Percentiles rank a stretch among this genome's conserved stretches.
These are phyloP conservation scores for Calonectria leucothoes DNA, from an alignment of 2,329 filamentous ascomycete species.

Conservation along the genomic window DNA sequence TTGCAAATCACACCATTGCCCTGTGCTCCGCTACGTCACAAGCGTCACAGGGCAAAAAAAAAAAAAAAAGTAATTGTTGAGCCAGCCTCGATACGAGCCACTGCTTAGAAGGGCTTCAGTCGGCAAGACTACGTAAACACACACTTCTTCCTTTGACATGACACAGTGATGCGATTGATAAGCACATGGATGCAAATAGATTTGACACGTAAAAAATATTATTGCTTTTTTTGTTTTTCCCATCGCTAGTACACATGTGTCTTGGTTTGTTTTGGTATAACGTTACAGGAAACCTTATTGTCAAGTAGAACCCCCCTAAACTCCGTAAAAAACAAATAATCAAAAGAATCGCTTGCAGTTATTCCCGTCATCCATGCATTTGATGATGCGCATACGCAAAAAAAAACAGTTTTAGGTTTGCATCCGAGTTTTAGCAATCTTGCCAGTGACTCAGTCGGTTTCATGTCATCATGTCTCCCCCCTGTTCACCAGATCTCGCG, in stretches of 20 bases:
- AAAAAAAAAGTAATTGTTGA: neutral
- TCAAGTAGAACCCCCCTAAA: neutral
- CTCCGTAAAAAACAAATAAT: neutral
- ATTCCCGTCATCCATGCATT: conserved; percentile 10
- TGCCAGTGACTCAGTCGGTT: neutral
- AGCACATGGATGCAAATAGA: neutral
- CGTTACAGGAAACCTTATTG: neutral
- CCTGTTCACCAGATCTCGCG: neutral
- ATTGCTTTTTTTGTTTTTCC: conserved; percentile 5
- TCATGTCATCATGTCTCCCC: neutral
- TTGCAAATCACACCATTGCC: neutral
- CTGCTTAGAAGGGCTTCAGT: neutral
- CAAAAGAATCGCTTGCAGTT: conserved; percentile 13
- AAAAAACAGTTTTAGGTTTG: neutral
- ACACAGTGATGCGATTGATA: neutral
- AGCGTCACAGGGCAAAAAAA: neutral
- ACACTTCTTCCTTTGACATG: too few species aligned
- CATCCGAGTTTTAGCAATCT: conserved; percentile 2
- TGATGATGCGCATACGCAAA: neutral
- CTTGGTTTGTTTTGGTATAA: neutral
- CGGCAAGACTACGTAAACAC: neutral
- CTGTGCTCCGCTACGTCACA: neutral
- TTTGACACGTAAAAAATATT: neutral
- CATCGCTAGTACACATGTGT: conserved; percentile 4
- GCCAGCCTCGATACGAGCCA: neutral